Conservation (phyloP, 192 early-diverging fungal species). For the Coemansia sp. region DNA sequence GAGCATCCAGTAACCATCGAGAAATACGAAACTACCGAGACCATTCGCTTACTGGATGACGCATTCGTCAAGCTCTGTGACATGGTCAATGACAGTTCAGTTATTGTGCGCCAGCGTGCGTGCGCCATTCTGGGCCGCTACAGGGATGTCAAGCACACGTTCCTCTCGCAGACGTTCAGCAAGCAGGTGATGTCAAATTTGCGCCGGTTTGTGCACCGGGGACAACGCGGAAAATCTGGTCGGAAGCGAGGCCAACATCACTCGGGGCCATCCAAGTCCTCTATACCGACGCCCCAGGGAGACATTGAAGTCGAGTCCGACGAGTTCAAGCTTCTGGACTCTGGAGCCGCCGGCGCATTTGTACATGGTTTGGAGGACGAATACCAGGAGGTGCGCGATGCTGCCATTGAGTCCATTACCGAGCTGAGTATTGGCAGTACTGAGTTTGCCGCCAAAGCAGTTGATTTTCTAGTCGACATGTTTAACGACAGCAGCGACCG, state of each 20-base stretch:
- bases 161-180: constrained; percentile 72
- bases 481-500: constrained; percentile 93
- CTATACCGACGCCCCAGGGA: constrained; percentile 65
- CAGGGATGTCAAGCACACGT: constrained; percentile 57
- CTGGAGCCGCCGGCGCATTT: constrained; percentile 89
- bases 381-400: constrained; percentile 82
- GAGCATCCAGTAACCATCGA: constrained; percentile 45
- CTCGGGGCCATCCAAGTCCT: constrained; percentile 11
- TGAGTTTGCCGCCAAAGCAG: constrained; percentile 69
- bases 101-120: constrained; percentile 72
- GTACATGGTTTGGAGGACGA: constrained; percentile 97
- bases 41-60: constrained; percentile 62
- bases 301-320: constrained; percentile 69
- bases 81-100: constrained; percentile 74
- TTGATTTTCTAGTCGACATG: constrained; percentile 92
- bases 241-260: constrained; percentile 16
- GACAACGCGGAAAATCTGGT: constrained; percentile 15
- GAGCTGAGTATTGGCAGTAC: constrained; percentile 71
- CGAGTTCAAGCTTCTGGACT: constrained; percentile 70
- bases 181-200: constrained; percentile 78
- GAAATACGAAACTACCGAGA: constrained; percentile 21
- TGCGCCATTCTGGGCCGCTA: constrained; percentile 68
- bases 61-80: constrained; percentile 83
- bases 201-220: constrained; percentile 29
- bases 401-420: constrained; percentile 83